Conservation (phyloP, 305 asterid genomes). For the Rubia peregrina region DNA sequence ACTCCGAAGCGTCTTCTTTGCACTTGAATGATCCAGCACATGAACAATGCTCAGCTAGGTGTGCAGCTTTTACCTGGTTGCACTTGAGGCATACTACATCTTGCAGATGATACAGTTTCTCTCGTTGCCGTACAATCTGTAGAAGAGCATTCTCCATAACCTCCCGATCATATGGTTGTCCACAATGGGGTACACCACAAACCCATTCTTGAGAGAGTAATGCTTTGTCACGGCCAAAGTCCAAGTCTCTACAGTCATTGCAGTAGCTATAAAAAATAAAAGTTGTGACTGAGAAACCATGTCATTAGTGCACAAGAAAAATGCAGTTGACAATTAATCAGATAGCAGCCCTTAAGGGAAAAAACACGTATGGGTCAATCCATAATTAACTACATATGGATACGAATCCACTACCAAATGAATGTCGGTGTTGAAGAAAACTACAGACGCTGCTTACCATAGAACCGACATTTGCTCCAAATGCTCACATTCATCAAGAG, state of each 20-base stretch:
- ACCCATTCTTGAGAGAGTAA: conserved; percentile 68
- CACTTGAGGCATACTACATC: conserved; percentile 89
- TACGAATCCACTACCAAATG: too few species aligned
- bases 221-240: conserved; percentile 58
- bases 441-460: too few species aligned
- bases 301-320: not conserved
- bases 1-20: conserved; percentile 58
- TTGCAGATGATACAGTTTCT: conserved; percentile 77
- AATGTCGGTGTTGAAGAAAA: too few species aligned
- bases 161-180: conserved; percentile 81
- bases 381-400: too few species aligned
- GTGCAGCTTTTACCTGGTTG: conserved; percentile 80
- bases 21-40: conserved; percentile 84
- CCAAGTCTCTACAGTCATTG: conserved; percentile 88
- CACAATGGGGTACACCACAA: conserved; percentile 72
- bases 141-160: conserved; percentile 74
- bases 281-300: conserved; percentile 5
- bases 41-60: conserved; percentile 64
- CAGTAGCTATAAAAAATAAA: conserved; percentile 52
- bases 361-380: not conserved
- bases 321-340: not conserved
- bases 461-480: too few species aligned
- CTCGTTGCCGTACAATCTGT: conserved; percentile 81
- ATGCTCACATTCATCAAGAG: too few species aligned
- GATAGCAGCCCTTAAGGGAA: not conserved